Evolutionary conservation across 352 stramenopile species (phyloP), one percentile per base, ranked within the genome.

Genomic region (Pythium pyrilobum): DNA sequence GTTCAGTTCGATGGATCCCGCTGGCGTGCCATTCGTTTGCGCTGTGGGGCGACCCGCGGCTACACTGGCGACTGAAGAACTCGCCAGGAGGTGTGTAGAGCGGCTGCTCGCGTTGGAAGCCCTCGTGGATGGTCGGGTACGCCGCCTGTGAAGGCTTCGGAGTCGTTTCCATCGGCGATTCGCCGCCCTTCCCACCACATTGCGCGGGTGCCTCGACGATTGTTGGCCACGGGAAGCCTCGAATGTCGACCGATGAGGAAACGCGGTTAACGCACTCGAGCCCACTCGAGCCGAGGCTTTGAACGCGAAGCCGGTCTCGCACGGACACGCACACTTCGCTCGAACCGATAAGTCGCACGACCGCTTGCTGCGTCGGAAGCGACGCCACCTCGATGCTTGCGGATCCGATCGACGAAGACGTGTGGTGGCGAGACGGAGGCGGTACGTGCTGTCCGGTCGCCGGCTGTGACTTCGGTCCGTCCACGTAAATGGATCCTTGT

Each of bases 231-330:
- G 40, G 52, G 7, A 59, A 32, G 1, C 52, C 52, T 8, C 52
- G 52, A 8, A 59, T 24, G 32, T 52, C 32, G 8, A 44, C 7
- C 4, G 27, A 21, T 20, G 18, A 15, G 7, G 52, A 41, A 10
- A 59, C 21, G 15, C 40, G 21, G 25, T 34, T 33, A 5, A 52
- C 52, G 16, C 52, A 59, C 33, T 59, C 52, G 28, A 59, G 23
- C 32, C 43, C 34, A n/a, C 10, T 38, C 5, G 27, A 33, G 27
- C 52, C 52, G 13, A 59, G 5, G 29, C 32, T 46, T 8, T 23
- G 32, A 6, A 59, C 18, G 24, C 42, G 40, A 18, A 59, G 52
- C 1, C 40, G 23, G 41, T 59, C 41, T 1, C 40, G 40, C 13
- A 27, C 16, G 7, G 31, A 25, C 5, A 59, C 28, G 36, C 32